Evolutionary conservation across 2,329 filamentous ascomycete species (phyloP), one percentile per base, ranked within the genome.

Genomic region (Diaporthe ilicicola): DNA sequence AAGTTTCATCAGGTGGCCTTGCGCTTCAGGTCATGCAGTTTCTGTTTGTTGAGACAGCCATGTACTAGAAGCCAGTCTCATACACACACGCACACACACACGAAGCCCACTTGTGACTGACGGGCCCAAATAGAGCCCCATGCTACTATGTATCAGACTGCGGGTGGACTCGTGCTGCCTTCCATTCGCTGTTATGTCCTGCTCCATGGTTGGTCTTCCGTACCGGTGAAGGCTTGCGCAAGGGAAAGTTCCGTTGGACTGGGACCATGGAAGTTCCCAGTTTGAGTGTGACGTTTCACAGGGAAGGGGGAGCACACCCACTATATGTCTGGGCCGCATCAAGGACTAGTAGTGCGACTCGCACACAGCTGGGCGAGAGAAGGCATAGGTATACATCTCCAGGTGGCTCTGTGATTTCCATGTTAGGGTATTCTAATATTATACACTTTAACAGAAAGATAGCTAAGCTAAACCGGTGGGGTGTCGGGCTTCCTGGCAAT

Each of bases 401-500:
- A 3, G 37, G 13, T 39, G 6, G 4, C 4, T 34, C 32, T 34
- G n/a, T n/a, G n/a, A n/a, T n/a, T n/a, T n/a, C n/a, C n/a, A n/a
- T n/a, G n/a, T n/a, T n/a, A n/a, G n/a, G n/a, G n/a, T n/a, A n/a
- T n/a, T n/a, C n/a, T n/a, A n/a, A n/a, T n/a, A n/a, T n/a, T n/a
- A n/a, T n/a, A n/a, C n/a, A n/a, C n/a, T n/a, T n/a, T n/a, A n/a
- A n/a, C n/a, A n/a, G n/a, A n/a, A n/a, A n/a, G 1, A 19, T 37
- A 8, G 2, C 8, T 1, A 27, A 24, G 27, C 37, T 50, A 37
- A 22, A 15, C 7, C 1, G 3, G 29, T 61, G 17, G 22, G 39
- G 6, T 37, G 2, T 48, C 32, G 3, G 62, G 48, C 75, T 79
- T 79, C 73, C 70, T 77, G 1, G 80, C 83, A 74, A 84, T 76